Evolutionary conservation across 768 basidiomycete species (phyloP), one percentile per base, ranked within the genome.

Genomic region (Auricularia auricula-judae): DNA sequence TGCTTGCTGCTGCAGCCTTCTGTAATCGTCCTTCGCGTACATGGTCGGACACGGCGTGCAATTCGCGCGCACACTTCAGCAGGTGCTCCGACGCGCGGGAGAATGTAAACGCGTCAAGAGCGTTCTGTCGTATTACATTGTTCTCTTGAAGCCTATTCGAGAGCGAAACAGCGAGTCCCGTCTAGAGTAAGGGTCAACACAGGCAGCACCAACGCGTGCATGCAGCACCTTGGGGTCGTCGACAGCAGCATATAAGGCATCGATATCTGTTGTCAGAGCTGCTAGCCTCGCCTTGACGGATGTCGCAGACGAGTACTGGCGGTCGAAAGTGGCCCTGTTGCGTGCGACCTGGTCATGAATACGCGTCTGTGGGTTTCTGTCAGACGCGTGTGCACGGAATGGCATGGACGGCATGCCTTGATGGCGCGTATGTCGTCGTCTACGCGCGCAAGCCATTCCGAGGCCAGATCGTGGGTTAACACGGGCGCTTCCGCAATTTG

Each of bases 1-100:
- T 69, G 63, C 77, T 80, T 4, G 77, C 74, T n/a, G 71, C 69
- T 8, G 85, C 82, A 3, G 89, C 87, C 61, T 85, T 84, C 1
- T 87, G 80, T 5, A 93, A 78, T 66, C 81, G 78, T 12, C 90
- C 91, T 8, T 74, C 73, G 42, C 82, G 74, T 2, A 84, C 80
- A 36, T 88, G 69, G 1, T 67, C 71, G 35, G 78, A 74, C 23
- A 90, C 71, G 8, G 72, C 68, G 4, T 76, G 71, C 36, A 86
- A 79, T 64, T 78, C 80, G 35, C 72, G 71, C 68, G 77, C 79
- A 71, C 84, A 88, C 65, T 75, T 72, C 18, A 80, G 73, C 35
- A 92, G 75, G 68, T 86, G 83, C 12, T 79, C 77, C 62, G 90
- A 72, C 1, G 82, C 80, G 36, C 81, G 76, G 64, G 80, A 76